phyloP scores from a whole-genome alignment of 164 flowering plant genomes.

The Stephania cephalantha region DNA sequence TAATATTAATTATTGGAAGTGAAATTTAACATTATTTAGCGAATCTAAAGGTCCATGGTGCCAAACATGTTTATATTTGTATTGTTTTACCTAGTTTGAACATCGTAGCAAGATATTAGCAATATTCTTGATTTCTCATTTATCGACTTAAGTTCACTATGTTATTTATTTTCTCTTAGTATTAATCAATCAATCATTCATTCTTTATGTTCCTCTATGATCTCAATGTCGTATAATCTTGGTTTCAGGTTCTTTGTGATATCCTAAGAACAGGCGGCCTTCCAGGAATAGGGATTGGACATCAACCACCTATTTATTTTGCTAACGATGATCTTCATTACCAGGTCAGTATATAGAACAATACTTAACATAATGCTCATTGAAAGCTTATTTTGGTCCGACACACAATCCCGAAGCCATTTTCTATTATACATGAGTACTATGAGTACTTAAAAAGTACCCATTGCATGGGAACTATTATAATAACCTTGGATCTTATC shows the following conservation, averaged over 20 bases:
- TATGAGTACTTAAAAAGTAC: too few species aligned
- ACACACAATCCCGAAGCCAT: too few species aligned
- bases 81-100: background rate
- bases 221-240: background rate
- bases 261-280: constrained; percentile 77
- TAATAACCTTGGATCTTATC: too few species aligned
- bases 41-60: background rate
- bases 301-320: constrained; percentile 68
- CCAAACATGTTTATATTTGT: background rate
- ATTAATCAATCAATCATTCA: background rate
- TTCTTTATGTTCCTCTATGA: background rate
- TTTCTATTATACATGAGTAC: too few species aligned
- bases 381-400: too few species aligned
- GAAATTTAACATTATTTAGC: background rate
- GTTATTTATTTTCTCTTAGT: background rate
- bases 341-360: constrained; percentile 43
- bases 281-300: constrained; percentile 53
- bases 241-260: constrained; percentile 73
- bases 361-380: too few species aligned
- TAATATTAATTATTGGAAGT: background rate
- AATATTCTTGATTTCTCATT: background rate
- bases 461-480: too few species aligned
- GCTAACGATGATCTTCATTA: constrained; percentile 84
- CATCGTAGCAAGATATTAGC: background rate
- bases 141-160: background rate